Percentiles rank a stretch among this genome's conserved stretches.
phyloP scores from a whole-genome alignment of 2,329 filamentous ascomycete species.

The Calonectria pseudoturangicola region DNA sequence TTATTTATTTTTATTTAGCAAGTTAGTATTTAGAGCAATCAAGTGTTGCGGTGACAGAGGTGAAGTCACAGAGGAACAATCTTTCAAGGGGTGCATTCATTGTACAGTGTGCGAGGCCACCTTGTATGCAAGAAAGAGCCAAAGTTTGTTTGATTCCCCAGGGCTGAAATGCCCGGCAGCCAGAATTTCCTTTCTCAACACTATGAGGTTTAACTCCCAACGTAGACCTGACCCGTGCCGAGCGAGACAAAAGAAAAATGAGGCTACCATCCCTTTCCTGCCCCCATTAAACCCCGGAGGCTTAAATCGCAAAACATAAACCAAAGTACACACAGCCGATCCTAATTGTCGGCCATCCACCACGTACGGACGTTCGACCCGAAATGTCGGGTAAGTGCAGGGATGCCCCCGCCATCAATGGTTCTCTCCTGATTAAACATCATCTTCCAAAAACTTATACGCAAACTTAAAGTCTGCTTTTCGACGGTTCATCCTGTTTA shows the following conservation, averaged over 20 bases:
- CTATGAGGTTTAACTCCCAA: slow-evolving; percentile 36
- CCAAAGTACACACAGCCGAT: slow-evolving; percentile 35
- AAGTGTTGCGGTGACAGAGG: too few species aligned
- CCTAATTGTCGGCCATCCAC: slow-evolving; percentile 23
- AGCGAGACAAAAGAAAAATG: slow-evolving; percentile 37
- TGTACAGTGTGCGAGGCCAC: neutral
- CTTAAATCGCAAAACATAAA: slow-evolving; percentile 30
- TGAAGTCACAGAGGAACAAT: too few species aligned
- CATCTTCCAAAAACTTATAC: slow-evolving; percentile 98
- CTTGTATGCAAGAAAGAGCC: neutral
- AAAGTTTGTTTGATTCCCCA: slow-evolving; percentile 29
- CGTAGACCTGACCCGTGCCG: slow-evolving; percentile 39
- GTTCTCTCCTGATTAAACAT: slow-evolving; percentile 72
- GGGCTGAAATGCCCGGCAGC: slow-evolving; percentile 39
- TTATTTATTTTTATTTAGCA: too few species aligned
- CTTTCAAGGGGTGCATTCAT: too few species aligned
- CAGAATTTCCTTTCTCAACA: slow-evolving; percentile 40
- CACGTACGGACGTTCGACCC: slow-evolving; percentile 18
- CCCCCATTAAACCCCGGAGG: slow-evolving; percentile 37
- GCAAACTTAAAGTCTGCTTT: slow-evolving; percentile 99
- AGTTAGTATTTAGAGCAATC: too few species aligned
- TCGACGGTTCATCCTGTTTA: slow-evolving; percentile 94
- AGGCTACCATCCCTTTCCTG: slow-evolving; percentile 40
- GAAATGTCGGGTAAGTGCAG: slow-evolving; percentile 18
- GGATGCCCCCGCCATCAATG: slow-evolving; percentile 18